Evolutionary conservation across 2,329 filamentous ascomycete species (phyloP), one percentile per base, ranked within the genome.

Genomic region (Cladosporium velox): DNA sequence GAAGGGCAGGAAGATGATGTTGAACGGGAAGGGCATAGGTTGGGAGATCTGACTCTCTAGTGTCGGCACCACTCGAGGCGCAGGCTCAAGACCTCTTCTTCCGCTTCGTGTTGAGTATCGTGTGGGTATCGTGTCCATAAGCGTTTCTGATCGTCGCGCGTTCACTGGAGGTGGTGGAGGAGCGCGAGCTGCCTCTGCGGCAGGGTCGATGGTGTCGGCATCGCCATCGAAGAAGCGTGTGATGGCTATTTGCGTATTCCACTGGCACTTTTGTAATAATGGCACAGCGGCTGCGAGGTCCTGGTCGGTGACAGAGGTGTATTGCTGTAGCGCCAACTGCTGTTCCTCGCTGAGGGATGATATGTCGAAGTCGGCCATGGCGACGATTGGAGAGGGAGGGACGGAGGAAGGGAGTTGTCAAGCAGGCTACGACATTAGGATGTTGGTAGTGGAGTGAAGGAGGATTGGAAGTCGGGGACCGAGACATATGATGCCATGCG

Each of bases 201-300:
- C 82, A 14, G 88, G 90, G 76, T 96, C 92, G 59, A 92, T 87
- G 4, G 90, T 90, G 79, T 98, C 95, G 3, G 90, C 90, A 80
- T 98, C 95, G 72, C 95, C 95, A 74, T 99, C 95, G 77, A 97
- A 99, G 86, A 98, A 98, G 76, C 96, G 96, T 70, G 95, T 88
- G 70, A 99, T 94, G 66, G 95, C 94, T 73, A 98, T 97, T 90
- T 97, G 76, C 0, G 97, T 91, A 76, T 98, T 99, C 95, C 95
- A 99, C 83, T 98, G 90, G 65, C 93, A 97, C 68, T 93, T 85
- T 71, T 90, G 87, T 1, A 99, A 83, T 4, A 99, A 78, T 1
- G 91, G 88, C 59, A 97, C 83, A 1, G 95, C 93, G 66, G 91
- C 88, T 52, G 87, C 84, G 54, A 88, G 78, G 26, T 92, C 89